Conservation (phyloP, 108 stramenopile genomes). For the Poteriospumella lacustris region DNA sequence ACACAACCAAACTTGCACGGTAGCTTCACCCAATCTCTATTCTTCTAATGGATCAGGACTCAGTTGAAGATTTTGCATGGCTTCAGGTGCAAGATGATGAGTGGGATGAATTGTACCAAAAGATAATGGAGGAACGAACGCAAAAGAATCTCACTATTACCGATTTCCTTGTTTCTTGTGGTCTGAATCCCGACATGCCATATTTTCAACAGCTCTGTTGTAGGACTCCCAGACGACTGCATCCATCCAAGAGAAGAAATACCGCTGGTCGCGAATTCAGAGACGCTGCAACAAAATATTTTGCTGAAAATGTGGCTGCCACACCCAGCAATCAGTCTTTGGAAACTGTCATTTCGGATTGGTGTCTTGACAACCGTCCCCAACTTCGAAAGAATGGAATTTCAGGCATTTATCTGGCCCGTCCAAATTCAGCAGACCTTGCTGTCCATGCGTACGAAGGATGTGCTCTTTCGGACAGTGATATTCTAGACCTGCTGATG, state of each 20-base stretch:
- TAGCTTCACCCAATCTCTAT: neutral
- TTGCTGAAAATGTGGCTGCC: slow-evolving; percentile 1
- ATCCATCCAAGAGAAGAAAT: neutral
- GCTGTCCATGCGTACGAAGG: slow-evolving; percentile 20
- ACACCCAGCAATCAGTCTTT: slow-evolving; percentile 20
- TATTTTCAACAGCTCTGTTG: slow-evolving; percentile 22
- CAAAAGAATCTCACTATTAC: slow-evolving; percentile 19
- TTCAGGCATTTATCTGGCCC: slow-evolving; percentile 10
- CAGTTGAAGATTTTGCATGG: slow-evolving; percentile 21
- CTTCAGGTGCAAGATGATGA: slow-evolving; percentile 20
- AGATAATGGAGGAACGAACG: slow-evolving; percentile 10
- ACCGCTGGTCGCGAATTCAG: slow-evolving; percentile 12
- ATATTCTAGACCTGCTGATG: neutral
- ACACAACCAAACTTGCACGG: too few species aligned
- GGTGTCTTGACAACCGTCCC: slow-evolving; percentile 23
- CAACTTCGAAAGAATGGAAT: neutral
- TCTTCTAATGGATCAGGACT: slow-evolving; percentile 1
- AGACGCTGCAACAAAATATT: slow-evolving; percentile 11
- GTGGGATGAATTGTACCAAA: neutral
- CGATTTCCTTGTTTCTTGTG: slow-evolving; percentile 23
- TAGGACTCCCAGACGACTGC: neutral
- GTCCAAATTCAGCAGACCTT: slow-evolving; percentile 25
- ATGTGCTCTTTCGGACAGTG: slow-evolving; percentile 9
- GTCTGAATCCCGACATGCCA: slow-evolving; percentile 11
- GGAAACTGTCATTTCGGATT: slow-evolving; percentile 13